These are phyloP conservation scores for Candida michaelii DNA, from an alignment of 805 yeast species.

Conservation along the genomic window DNA sequence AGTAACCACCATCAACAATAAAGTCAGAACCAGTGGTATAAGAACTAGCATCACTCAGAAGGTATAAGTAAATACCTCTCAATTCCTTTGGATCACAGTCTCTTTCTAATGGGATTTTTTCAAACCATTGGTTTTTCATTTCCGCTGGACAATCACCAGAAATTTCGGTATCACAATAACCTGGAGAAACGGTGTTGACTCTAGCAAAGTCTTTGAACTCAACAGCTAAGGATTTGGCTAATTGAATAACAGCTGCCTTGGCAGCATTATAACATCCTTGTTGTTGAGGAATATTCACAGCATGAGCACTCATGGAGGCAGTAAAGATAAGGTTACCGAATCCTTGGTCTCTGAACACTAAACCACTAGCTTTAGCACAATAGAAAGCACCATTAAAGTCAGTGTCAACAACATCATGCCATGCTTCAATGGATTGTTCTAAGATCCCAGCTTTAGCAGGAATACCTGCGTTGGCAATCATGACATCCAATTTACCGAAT, in stretches of 20 bases:
- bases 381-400: constrained; percentile 81
- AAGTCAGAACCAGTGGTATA: constrained; percentile 82
- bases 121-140: constrained; percentile 38
- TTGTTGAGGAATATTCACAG: constrained; percentile 80
- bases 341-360: constrained; percentile 67
- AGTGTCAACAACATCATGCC: constrained; percentile 70
- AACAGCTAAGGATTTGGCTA: constrained; percentile 77
- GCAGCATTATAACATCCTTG: constrained; percentile 86
- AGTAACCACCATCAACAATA: constrained; percentile 77
- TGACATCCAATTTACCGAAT: constrained; percentile 40
- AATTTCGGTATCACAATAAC: constrained; percentile 77
- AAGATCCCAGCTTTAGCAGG: constrained; percentile 44
- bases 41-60: constrained; percentile 78
- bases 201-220: constrained; percentile 83
- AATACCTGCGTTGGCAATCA: constrained; percentile 48
- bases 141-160: constrained; percentile 38
- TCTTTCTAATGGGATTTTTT: constrained; percentile 65
- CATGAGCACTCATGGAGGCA: constrained; percentile 86
- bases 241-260: constrained; percentile 78
- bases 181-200: constrained; percentile 80
- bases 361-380: constrained; percentile 73
- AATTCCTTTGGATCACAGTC: constrained; percentile 72
- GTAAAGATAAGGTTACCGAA: constrained; percentile 78
- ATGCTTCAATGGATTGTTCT: constrained; percentile 52
- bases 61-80: constrained; percentile 76